Evolutionary conservation across 805 yeast species (phyloP).

Genomic region (Diddensiella santjacobensis): DNA sequence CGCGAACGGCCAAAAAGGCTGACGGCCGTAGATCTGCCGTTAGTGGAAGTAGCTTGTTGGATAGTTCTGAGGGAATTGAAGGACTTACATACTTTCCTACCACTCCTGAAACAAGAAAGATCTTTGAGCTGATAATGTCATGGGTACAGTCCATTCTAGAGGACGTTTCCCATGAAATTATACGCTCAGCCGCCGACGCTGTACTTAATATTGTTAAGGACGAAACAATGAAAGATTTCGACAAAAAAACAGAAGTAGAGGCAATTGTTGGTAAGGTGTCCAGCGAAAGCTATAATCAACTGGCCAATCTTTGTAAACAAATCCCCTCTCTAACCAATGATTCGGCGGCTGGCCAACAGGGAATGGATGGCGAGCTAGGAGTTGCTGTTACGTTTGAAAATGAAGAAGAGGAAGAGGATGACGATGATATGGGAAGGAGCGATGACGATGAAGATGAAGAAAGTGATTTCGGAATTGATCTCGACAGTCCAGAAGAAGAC

Average conservation of each 20-base stretch:
- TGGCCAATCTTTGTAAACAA: conserved; percentile 42
- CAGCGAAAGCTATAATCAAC: conserved; percentile 45
- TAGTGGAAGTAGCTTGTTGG: not conserved
- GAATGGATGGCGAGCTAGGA: conserved; percentile 39
- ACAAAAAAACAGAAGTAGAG: conserved; percentile 49
- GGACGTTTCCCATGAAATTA: conserved; percentile 73
- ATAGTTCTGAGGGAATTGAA: conserved; percentile 36
- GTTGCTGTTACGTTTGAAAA: conserved; percentile 40
- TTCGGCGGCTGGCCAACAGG: conserved; percentile 19
- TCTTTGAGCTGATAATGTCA: conserved; percentile 54
- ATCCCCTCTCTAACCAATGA: conserved; percentile 48
- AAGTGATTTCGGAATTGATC: conserved; percentile 9
- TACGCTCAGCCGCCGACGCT: conserved; percentile 63
- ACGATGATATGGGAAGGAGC: conserved; percentile 20
- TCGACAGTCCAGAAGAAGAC: conserved; percentile 13
- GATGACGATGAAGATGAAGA: conserved; percentile 21
- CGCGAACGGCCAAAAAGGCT: not conserved
- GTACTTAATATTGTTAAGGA: conserved; percentile 52
- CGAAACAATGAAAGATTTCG: conserved; percentile 40
- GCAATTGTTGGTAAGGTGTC: conserved; percentile 45
- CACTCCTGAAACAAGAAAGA: conserved; percentile 45
- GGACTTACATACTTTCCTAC: conserved; percentile 61
- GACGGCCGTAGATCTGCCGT: not conserved
- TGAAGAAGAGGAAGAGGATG: conserved; percentile 28
- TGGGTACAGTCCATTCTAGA: conserved; percentile 57